Conservation (phyloP, 192 early-diverging fungal genomes). For the Rhizoclosmatium sp. region DNA sequence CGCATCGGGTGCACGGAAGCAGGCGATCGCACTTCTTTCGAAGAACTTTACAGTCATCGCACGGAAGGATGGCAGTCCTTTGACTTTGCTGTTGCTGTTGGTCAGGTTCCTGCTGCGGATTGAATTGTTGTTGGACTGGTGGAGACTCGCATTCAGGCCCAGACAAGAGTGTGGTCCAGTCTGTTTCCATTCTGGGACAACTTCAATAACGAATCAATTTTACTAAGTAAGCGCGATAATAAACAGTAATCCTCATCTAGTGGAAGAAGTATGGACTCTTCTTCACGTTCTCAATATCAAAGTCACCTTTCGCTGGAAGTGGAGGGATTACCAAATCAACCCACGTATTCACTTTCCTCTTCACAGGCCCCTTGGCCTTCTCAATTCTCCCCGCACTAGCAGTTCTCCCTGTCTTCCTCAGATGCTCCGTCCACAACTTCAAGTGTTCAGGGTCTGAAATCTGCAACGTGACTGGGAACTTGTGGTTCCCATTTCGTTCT, state of each 20-base stretch:
- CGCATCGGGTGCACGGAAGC: conserved; percentile 10
- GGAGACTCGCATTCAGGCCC: too few species aligned
- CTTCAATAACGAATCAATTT: too few species aligned
- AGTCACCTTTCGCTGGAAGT: conserved; percentile 82
- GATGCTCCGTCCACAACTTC: conserved; percentile 33
- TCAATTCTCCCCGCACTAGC: not conserved
- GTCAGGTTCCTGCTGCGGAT: too few species aligned
- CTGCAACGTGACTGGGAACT: conserved; percentile 63
- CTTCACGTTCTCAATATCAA: conserved; percentile 82
- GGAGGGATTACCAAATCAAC: conserved; percentile 72
- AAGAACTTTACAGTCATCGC: not conserved
- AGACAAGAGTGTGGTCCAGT: too few species aligned
- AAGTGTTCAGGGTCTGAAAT: conserved; percentile 46
- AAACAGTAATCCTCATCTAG: conserved; percentile 38
- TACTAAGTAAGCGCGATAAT: too few species aligned
- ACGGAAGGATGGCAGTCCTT: too few species aligned
- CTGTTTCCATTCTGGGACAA: too few species aligned
- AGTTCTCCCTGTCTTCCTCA: conserved; percentile 28
- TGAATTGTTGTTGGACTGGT: too few species aligned
- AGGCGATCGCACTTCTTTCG: conserved; percentile 3
- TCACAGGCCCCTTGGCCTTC: conserved; percentile 12
- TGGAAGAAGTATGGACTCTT: conserved; percentile 94
- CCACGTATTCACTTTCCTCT: conserved; percentile 50
- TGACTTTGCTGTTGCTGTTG: too few species aligned
- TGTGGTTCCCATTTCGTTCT: conserved; percentile 77